Percentiles rank a stretch among this genome's conserved stretches.
Evolutionary conservation across 306 rosid species (phyloP).

Genomic region (Cicer chorassanicum): DNA sequence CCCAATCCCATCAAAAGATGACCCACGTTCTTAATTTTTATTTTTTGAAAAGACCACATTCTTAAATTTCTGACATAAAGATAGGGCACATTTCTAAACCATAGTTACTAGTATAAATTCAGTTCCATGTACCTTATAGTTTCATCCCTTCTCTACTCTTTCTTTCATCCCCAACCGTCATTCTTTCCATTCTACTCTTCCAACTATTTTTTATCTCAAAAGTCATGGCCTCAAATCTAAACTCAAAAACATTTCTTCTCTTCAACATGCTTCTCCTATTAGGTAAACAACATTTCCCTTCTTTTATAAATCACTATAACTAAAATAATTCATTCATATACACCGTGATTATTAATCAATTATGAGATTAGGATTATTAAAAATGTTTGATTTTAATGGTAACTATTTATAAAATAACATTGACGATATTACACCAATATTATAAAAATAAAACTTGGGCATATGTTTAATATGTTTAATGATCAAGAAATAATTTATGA

Average conservation of each 20-base stretch:
- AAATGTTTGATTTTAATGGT: too few species aligned
- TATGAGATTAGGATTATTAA: too few species aligned
- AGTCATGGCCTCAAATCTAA: constrained; percentile 43
- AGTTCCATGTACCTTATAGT: neutral
- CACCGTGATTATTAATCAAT: too few species aligned
- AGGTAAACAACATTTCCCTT: constrained; percentile 44
- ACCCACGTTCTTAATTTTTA: constrained; percentile 43
- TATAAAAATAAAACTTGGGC: too few species aligned
- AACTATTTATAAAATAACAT: too few species aligned
- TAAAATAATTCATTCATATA: too few species aligned
- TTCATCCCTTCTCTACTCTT: constrained; percentile 1
- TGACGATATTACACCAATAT: too few species aligned
- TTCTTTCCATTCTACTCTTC: neutral
- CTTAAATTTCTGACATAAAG: constrained; percentile 53
- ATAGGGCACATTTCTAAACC: constrained; percentile 18
- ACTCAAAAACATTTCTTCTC: constrained; percentile 39
- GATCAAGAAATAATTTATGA: too few species aligned
- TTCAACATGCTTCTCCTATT: constrained; percentile 42
- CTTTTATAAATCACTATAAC: neutral
- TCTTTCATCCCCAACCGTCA: neutral
- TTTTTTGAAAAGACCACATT: constrained; percentile 13
- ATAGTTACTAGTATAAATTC: constrained; percentile 35
- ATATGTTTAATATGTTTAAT: too few species aligned
- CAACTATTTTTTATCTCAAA: neutral
- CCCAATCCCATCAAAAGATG: constrained; percentile 46